Conservation (phyloP, 73 alveolate genomes). For the Effrenium voratum region DNA sequence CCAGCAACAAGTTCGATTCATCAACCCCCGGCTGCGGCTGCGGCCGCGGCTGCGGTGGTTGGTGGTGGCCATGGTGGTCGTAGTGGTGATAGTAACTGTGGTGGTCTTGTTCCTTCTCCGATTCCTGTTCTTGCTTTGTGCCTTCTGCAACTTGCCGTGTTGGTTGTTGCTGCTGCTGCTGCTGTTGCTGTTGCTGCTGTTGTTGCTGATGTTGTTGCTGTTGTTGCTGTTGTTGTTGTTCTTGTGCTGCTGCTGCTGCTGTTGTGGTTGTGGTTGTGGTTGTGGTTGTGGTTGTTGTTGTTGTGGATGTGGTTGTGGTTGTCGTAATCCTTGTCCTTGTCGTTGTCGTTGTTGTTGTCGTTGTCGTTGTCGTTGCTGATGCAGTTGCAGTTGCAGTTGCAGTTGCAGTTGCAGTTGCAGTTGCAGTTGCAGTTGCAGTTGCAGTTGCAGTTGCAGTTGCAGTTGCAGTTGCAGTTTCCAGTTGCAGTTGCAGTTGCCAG, state of each 20-base stretch:
- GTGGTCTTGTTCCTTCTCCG: neutral
- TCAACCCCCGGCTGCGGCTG: neutral
- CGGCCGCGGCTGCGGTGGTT: neutral
- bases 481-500: neutral
- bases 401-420: neutral
- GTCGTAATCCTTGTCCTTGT: neutral
- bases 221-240: neutral
- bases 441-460: neutral
- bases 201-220: neutral
- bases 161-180: neutral
- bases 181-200: neutral
- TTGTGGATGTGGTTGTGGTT: neutral
- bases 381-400: neutral
- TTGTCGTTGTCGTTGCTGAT: no score
- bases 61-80: neutral
- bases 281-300: neutral
- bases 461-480: neutral
- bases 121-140: no score
- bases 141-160: neutral
- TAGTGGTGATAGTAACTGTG: neutral
- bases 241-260: neutral
- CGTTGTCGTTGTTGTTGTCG: neutral
- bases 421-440: neutral
- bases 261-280: neutral
- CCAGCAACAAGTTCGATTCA: neutral